Base-by-base conservation (phyloP, 148 eudicot genomes). In the Spergularia marina region DNA sequence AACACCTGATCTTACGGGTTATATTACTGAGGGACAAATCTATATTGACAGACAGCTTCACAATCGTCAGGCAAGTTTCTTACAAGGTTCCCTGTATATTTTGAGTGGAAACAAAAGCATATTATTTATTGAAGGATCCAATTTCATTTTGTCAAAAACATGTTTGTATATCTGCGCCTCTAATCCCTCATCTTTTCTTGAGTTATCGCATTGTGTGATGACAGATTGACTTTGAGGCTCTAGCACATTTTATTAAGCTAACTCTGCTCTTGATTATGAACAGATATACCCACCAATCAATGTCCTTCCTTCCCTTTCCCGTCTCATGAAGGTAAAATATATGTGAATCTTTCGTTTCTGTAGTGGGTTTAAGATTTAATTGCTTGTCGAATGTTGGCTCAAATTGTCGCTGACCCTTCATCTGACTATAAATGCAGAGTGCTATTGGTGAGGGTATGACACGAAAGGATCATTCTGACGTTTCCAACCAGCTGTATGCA, bases 401-500 rank as follows among this genome's bases (percentile, higher is more conserved):
- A 71, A n/a, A 58, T 17, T 25, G 21, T 64, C 16, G 16, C 59
- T 12, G 58, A 74, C 16, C 21, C 25, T 61, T 58, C 30, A 7
- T 25, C n/a, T 77, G 49, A 40, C 7, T 59, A 34, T 72, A 21
- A 76, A 59, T 83, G 76, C 91, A 95, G 98, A 95, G 98, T 88
- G 99, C 99, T 81, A 95, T 95, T 75, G 97, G 99, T 81, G 99
- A 95, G 85, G 99, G 99, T 68, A 95, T 95, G 99, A 95, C 99
- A 68, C 89, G 99, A 62, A 89, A 86, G 85, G 99, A 95, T 82
- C 99, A 95, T 83, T 85, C 99, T 71, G 97, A 95, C 82, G 99
- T 95, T 73, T 95, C 99, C 81, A 95, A 95, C 82, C 97, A 95
- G 98, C 85, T 95, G 70, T 95, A 95, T 82, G 99, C 99, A 70